Percentiles rank a stretch among this genome's conserved stretches.
Evolutionary conservation across 2,329 filamentous ascomycete species (phyloP).

Genomic region (Ilyonectria robusta): DNA sequence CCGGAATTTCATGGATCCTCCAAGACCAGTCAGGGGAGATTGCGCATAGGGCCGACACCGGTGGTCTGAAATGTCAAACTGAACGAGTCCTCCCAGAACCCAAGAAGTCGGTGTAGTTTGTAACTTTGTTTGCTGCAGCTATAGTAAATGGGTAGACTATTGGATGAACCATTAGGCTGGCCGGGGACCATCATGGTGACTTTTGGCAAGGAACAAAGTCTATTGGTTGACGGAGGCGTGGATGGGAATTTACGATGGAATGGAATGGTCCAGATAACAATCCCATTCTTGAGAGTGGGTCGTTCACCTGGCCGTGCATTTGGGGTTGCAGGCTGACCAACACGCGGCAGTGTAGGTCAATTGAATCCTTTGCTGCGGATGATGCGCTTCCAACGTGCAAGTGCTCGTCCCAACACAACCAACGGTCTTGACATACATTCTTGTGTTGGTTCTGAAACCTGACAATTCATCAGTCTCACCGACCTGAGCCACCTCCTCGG

Average conservation of each 20-base stretch:
- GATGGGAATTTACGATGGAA: neutral
- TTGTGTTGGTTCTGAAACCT: neutral
- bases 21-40: neutral
- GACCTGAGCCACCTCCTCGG: constrained; percentile 4
- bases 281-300: neutral
- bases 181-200: neutral
- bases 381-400: neutral
- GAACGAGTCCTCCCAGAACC: too few relatives aligned
- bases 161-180: neutral
- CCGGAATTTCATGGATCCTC: constrained; percentile 3
- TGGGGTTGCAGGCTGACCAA: neutral
- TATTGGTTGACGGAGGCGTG: neutral
- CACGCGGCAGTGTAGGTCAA: neutral
- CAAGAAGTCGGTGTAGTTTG: neutral
- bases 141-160: neutral
- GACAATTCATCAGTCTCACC: constrained; percentile 10
- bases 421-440: neutral
- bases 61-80: neutral
- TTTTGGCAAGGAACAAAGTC: neutral
- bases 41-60: constrained; percentile 1
- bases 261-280: neutral
- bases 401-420: neutral
- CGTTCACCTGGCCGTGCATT: neutral
- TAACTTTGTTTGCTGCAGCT: neutral
- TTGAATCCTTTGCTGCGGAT: neutral